Evolutionary conservation across 805 yeast genomes (phyloP), one percentile per base, ranked within the genome.

Genomic region (Nakazawaea siamensis): DNA sequence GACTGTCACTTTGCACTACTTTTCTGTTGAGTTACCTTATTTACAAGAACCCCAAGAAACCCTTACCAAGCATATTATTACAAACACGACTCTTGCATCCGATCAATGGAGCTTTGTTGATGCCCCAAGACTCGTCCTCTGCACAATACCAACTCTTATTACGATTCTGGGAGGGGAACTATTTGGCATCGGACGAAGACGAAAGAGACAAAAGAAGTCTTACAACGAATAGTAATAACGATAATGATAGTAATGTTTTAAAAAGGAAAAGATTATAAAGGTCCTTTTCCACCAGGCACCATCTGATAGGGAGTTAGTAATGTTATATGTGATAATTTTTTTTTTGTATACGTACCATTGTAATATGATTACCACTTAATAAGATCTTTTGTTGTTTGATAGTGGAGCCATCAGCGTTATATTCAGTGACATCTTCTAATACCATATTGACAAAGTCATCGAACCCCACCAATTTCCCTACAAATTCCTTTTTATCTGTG

Each of bases 361-460:
- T 75, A 31, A 82, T 71, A 43, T 72, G 76, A 41, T 79, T 76
- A 7, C 88, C 87, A 53, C 80, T 80, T 46, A 82, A 62, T 29
- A 82, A 62, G 71, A 82, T 76, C 47, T 67, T 72, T 39, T 78
- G 68, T 18, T 73, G 66, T 15, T 63, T 66, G 23, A 61, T 66
- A 27, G 64, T 58, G 37, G 54, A 50, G 4, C 68, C 69, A 24
- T 65, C 66, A 27, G 55, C 60, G 34, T 66, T 72, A 30, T 56
- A 62, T 48, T 84, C 95, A 7, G 69, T 68, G 24, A 81, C 97
- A 47, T 88, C 79, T 47, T 82, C 83, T 34, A 92, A 66, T 9
- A 92, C 94, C 57, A 88, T 76, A 52, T 85, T 92, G 41, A 92
- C 97, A 49, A 80, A 90, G 57, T 92, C 97, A 54, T 92, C 98